Conservation (phyloP, 2,329 filamentous ascomycete species). For the Sclerotinia minor region DNA sequence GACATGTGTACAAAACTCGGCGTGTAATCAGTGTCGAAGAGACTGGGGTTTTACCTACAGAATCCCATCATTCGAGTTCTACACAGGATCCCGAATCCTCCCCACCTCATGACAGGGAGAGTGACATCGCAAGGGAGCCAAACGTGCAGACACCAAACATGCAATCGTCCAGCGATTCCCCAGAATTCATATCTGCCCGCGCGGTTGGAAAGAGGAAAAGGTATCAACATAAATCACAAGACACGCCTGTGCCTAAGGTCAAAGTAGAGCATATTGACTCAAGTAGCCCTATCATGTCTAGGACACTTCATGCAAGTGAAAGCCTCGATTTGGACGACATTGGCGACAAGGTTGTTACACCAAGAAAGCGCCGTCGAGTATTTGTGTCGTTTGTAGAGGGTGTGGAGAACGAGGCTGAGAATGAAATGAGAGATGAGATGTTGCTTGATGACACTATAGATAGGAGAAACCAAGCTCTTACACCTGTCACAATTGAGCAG, state of each 20-base stretch:
- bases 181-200: constrained; percentile 35
- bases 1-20: not conserved
- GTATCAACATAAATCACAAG: constrained; percentile 20
- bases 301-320: constrained; percentile 31
- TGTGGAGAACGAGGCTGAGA: not conserved
- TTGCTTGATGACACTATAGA: constrained; percentile 14
- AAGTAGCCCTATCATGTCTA: constrained; percentile 38
- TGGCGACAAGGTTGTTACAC: constrained; percentile 41
- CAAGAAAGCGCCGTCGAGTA: constrained; percentile 38
- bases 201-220: constrained; percentile 38
- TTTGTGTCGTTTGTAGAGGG: not conserved
- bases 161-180: constrained; percentile 30
- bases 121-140: not conserved
- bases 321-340: constrained; percentile 44
- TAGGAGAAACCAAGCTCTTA: not conserved
- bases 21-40: constrained; percentile 15
- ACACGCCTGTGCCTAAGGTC: constrained; percentile 30
- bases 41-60: constrained; percentile 27
- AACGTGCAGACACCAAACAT: not conserved
- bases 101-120: not conserved
- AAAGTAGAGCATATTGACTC: constrained; percentile 36
- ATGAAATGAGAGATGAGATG: constrained; percentile 6
- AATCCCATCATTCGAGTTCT: constrained; percentile 35
- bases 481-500: not conserved
- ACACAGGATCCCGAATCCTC: constrained; percentile 33